Evolutionary conservation across 371 early-diverging fungal species (phyloP), one percentile per base, ranked within the genome.

Genomic region (Saksenaea oblongispora): DNA sequence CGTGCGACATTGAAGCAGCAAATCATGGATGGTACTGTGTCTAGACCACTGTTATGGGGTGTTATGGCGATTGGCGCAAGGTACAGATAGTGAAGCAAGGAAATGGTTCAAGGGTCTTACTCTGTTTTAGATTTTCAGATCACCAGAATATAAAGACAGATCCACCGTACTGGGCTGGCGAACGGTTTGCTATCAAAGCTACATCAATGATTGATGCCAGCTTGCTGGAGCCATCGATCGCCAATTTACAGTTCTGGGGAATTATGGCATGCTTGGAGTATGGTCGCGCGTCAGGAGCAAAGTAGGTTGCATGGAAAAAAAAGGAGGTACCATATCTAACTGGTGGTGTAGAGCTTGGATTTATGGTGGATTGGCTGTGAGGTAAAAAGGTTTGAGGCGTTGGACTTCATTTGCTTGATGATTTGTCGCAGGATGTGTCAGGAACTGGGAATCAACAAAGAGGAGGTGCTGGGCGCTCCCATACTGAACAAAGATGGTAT

Each of bases 341-440:
- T 18, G 5, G 5, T 22, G 15, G 17, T 31, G 37, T 64, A 75
- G 84, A 35, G 79, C 88, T 3, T 89, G 87, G 87, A 82, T 84
- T 66, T 89, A 84, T 71, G 82, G 79, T 7, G 86, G 87, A 22
- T 76, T 88, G 65, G 87, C 89, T 11, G 78, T 87, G 3, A 54
- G 74, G 74, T 67, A 65, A 66, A 36, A 3, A 36, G 57, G 1
- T 7, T 10, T 17, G 17, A 22, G 0, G 2, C n/a, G 44, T 44
- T 18, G 7, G 24, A 11, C 7, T 17, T 22, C 9, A 11, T 22
- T 18, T 47, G 22, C 51, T 31, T 47, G 27, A 47, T 47, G 22
- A 7, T 5, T 47, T 10, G 18, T 26, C 0, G 22, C 22, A 47
- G 51, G 22, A 47, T 82, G 35, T 83, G 85, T 31, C 76, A 83